Conservation (phyloP, 441 rosid species). For the Theobroma grandiflorum region DNA sequence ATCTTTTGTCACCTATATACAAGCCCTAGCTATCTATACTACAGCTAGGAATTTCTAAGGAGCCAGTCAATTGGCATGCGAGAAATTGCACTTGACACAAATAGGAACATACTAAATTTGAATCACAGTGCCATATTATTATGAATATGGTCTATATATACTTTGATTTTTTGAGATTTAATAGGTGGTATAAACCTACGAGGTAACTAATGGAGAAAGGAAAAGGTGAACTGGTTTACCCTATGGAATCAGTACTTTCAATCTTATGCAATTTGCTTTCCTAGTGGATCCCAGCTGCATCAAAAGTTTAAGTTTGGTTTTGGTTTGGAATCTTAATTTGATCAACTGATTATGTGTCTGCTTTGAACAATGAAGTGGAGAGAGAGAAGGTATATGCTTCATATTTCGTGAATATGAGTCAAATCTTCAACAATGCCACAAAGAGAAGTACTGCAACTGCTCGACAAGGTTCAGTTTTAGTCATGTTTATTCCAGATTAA, state of each 20-base stretch:
- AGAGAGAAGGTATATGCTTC: background rate
- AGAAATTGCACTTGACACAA: background rate
- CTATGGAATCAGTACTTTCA: slow-evolving; percentile 13
- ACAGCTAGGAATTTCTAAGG: background rate
- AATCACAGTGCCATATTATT: background rate
- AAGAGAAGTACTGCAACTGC: background rate
- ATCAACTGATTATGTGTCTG: background rate
- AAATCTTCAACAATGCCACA: background rate
- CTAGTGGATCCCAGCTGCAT: slow-evolving; percentile 8
- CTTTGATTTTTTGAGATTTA: background rate
- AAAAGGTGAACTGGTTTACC: slow-evolving; percentile 5
- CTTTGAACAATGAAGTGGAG: slow-evolving; percentile 1
- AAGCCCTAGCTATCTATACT: background rate
- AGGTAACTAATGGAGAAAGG: background rate
- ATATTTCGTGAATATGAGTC: background rate
- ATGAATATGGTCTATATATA: background rate
- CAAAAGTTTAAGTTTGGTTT: background rate
- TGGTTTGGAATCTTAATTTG: background rate
- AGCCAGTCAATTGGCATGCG: background rate
- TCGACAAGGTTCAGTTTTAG: background rate
- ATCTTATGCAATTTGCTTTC: slow-evolving; percentile 6
- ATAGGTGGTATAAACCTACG: background rate
- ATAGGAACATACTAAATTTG: background rate
- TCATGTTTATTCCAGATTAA: background rate
- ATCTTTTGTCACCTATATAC: background rate